Conservation (phyloP, 805 yeast genomes). For the Yarrowia sp. region DNA sequence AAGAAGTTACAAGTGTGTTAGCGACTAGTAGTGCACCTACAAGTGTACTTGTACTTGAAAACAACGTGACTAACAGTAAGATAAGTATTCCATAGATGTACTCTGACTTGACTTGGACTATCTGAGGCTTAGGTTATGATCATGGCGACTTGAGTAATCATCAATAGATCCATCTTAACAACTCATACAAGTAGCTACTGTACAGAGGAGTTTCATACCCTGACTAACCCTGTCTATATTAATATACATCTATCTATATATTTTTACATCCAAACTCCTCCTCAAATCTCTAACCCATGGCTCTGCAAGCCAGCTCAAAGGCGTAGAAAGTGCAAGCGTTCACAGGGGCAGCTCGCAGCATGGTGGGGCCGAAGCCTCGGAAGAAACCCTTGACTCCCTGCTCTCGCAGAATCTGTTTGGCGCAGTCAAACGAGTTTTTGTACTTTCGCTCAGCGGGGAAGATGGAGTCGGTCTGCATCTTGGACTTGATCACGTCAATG, state of each 20-base stretch:
- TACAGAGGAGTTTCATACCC: no score
- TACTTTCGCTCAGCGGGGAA: conserved; percentile 65
- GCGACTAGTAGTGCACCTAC: no score
- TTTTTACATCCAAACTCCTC: not conserved
- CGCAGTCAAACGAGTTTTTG: conserved; percentile 65
- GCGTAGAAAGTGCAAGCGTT: conserved; percentile 96
- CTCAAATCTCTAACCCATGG: conserved; percentile 45
- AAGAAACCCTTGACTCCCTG: conserved; percentile 80
- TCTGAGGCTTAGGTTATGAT: no score
- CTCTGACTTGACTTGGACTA: no score
- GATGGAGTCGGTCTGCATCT: conserved; percentile 78
- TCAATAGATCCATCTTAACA: no score
- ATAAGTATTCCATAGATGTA: no score
- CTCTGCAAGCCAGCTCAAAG: conserved; percentile 78
- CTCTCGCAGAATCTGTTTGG: conserved; percentile 58
- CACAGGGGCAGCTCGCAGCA: conserved; percentile 96
- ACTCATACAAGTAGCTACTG: no score
- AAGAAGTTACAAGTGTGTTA: no score
- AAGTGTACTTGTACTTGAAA: no score
- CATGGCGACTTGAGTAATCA: no score
- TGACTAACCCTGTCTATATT: no score
- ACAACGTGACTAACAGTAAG: no score
- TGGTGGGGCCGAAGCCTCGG: conserved; percentile 90
- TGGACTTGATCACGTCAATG: conserved; percentile 88
- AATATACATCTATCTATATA: conserved; percentile 18